Evolutionary conservation across 2,329 filamentous ascomycete species (phyloP).

Genomic region (Neurospora sp.): DNA sequence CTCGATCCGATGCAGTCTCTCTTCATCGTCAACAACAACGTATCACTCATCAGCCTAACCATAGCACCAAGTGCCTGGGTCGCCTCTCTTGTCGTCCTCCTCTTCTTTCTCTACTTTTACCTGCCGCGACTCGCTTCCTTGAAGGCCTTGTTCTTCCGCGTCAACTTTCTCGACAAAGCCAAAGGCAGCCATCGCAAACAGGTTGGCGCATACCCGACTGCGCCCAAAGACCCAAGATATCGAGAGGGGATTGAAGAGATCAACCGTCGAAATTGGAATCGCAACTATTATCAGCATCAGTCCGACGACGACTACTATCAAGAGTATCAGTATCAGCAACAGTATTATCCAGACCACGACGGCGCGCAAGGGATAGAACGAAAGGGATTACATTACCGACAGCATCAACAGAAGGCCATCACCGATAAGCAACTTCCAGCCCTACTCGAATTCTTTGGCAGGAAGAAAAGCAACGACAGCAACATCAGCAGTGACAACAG

Average conservation of each 20-base stretch:
- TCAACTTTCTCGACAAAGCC: slow-evolving; percentile 4
- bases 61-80: slow-evolving; percentile 50
- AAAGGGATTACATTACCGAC: slow-evolving; percentile 1
- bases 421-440: slow-evolving; percentile 1
- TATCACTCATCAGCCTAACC: slow-evolving; percentile 49
- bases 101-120: slow-evolving; percentile 44
- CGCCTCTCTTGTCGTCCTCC: slow-evolving; percentile 37
- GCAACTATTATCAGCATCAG: background rate
- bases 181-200: slow-evolving; percentile 11
- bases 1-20: slow-evolving; percentile 41
- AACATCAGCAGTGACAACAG: background rate
- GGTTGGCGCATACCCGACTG: background rate
- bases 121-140: slow-evolving; percentile 23
- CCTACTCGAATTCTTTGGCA: background rate
- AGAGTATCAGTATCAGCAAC: slow-evolving; percentile 3
- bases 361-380: slow-evolving; percentile 5
- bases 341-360: slow-evolving; percentile 12
- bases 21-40: slow-evolving; percentile 51
- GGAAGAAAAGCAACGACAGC: slow-evolving; percentile 3
- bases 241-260: slow-evolving; percentile 6
- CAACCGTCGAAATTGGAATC: background rate
- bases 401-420: background rate
- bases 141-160: slow-evolving; percentile 14
- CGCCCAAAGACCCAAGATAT: background rate
- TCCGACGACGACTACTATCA: slow-evolving; percentile 8